These are phyloP conservation scores for Aspergillus intermedius DNA, from an alignment of 2,329 filamentous ascomycete species.

Conservation along the genomic window DNA sequence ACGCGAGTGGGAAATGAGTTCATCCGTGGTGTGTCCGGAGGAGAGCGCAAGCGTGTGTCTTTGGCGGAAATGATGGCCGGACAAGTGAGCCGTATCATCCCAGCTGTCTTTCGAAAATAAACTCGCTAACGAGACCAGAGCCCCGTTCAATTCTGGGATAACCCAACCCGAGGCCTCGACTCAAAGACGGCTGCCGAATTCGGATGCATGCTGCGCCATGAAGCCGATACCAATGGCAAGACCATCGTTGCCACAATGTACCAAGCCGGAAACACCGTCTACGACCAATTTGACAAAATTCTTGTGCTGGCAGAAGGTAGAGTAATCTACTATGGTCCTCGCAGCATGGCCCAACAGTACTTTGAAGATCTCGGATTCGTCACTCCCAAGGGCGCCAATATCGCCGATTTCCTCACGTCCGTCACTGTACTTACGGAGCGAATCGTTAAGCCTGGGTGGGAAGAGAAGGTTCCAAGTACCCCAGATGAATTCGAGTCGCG, in stretches of 20 bases:
- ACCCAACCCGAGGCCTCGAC: constrained; percentile 59
- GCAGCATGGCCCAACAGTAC: constrained; percentile 51
- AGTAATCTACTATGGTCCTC: constrained; percentile 58
- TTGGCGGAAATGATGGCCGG: constrained; percentile 54
- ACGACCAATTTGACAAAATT: constrained; percentile 63
- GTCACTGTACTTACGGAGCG: constrained; percentile 52
- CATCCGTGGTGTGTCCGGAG: constrained; percentile 60
- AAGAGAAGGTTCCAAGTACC: constrained; percentile 24
- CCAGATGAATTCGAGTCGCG: constrained; percentile 39
- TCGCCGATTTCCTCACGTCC: constrained; percentile 60
- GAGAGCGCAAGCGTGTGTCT: constrained; percentile 62
- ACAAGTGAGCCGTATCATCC: constrained; percentile 34
- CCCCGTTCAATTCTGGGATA: constrained; percentile 60
- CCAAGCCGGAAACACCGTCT: constrained; percentile 63
- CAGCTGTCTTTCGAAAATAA: neutral
- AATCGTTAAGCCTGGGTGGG: constrained; percentile 28
- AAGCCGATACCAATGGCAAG: constrained; percentile 55
- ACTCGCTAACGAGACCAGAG: constrained; percentile 17
- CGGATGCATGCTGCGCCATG: constrained; percentile 50
- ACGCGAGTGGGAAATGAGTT: constrained; percentile 62
- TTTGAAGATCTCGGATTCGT: constrained; percentile 60
- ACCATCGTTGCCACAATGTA: constrained; percentile 59
- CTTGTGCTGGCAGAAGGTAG: constrained; percentile 59
- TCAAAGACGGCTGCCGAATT: constrained; percentile 58
- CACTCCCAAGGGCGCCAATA: constrained; percentile 55